Evolutionary conservation across 495 filamentous ascomycete species (phyloP), one percentile per base, ranked within the genome.

Genomic region (Penicillium cataractarum): DNA sequence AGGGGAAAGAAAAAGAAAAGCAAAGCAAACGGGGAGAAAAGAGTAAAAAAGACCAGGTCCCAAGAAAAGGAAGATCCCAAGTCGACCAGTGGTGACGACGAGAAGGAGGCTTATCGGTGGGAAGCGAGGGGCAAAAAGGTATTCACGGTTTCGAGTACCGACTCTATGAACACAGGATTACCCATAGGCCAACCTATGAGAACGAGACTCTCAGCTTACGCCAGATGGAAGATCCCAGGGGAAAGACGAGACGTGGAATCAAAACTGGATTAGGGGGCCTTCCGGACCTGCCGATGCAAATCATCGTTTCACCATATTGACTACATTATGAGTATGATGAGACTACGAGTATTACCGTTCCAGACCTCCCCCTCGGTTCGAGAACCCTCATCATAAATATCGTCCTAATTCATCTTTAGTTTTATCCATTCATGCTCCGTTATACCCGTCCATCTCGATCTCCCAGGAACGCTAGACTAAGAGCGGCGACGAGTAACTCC

Each of bases 221-320:
- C 24, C 55, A 54, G 53, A 65, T 42, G 40, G 40, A 42, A 56
- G 55, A 58, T 61, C 61, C 65, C 60, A 68, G 65, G 65, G 61
- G 62, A 26, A 26, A 22, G 19, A 19, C 48, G 17, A 60, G 22
- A 22, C 19, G 22, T n/a, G n/a, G n/a, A n/a, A 32, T 27, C 31
- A n/a, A 51, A 54, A 63, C 61, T 60, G 37, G 22, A 60, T 22
- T 39, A 13, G 42, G 29, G 29, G 29, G 13, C 51, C 55, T 70
- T 70, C 70, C 67, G 70, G 70, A 65, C 44, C 60, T 64, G 70
- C 70, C 70, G 70, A 72, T 63, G 64, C 68, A 63, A 71, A 66
- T 68, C 69, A 69, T 66, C 33, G 70, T 72, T 72, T 72, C 70
- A 72, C 70, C 65, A 72, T 62, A 69, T 67, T 56, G 35, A 49